Evolutionary conservation across 352 stramenopile genomes (phyloP).

Genomic region (Pythium aphanidermatum): DNA sequence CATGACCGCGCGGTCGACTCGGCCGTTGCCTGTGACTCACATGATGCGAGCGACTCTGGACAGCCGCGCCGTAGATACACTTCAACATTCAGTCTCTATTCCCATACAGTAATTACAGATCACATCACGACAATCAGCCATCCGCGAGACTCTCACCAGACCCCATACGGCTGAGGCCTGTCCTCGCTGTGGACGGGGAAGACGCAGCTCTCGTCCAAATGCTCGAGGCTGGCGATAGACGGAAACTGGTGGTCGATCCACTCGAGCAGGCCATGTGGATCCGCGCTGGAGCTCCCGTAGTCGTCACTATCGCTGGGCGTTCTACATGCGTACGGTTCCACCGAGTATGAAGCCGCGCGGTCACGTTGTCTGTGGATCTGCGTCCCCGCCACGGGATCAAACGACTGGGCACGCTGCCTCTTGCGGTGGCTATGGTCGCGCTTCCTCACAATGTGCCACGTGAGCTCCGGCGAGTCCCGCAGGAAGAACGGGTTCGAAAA

Average conservation of each 20-base stretch:
- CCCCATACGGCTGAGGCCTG: too few relatives aligned
- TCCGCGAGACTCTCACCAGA: too few relatives aligned
- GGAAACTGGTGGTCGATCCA: slow-evolving; percentile 17
- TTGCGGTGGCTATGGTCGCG: slow-evolving; percentile 3
- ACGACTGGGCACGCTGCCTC: slow-evolving; percentile 10
- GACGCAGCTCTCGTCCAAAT: slow-evolving; percentile 3
- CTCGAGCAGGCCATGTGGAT: slow-evolving; percentile 5
- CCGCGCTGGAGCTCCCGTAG: background rate
- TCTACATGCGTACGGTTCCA: too few relatives aligned
- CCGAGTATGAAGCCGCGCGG: slow-evolving; percentile 1
- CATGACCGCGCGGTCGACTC: too few relatives aligned
- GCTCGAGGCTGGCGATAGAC: slow-evolving; percentile 8
- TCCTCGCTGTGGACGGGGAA: too few relatives aligned
- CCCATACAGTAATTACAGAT: too few relatives aligned
- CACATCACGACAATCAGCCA: too few relatives aligned
- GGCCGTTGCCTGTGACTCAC: too few relatives aligned
- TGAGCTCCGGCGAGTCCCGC: slow-evolving; percentile 48
- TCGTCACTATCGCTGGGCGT: too few relatives aligned
- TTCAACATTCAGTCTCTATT: too few relatives aligned
- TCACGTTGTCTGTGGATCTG: background rate
- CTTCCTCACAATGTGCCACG: slow-evolving; percentile 23
- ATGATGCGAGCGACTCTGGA: too few relatives aligned
- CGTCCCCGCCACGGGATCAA: background rate
- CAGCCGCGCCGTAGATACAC: too few relatives aligned
- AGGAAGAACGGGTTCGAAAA: slow-evolving; percentile 71